These are phyloP conservation scores for Eucalyptus marginata DNA, from an alignment of 345 rosid species.

Conservation along the genomic window DNA sequence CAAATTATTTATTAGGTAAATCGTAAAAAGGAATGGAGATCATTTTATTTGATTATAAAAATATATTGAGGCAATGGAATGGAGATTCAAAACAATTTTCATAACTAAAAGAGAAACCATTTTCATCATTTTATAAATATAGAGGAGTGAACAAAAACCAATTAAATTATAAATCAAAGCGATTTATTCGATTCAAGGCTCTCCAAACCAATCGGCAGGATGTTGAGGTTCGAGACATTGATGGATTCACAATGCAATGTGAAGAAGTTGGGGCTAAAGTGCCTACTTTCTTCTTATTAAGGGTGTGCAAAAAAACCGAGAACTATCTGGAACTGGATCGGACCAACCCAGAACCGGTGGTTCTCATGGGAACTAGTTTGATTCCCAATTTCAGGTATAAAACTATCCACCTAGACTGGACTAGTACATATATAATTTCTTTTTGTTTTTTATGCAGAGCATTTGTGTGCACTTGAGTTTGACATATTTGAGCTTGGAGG, in stretches of 20 bases:
- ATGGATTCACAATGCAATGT: no score
- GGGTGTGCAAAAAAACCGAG: rapidly evolving
- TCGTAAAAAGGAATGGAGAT: no score
- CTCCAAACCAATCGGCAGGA: no score
- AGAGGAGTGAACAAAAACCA: no score
- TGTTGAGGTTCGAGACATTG: no score
- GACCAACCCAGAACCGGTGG: rapidly evolving
- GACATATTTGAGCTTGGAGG: no score
- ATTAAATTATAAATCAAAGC: no score
- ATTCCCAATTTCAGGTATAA: rapidly evolving
- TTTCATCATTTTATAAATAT: no score
- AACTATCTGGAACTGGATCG: rapidly evolving
- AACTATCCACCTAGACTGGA: rapidly evolving
- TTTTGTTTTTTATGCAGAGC: rapidly evolving
- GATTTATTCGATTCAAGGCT: no score
- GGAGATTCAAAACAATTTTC: rapidly evolving
- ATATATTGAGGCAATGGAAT: neutral
- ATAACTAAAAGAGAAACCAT: no score
- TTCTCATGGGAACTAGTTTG: rapidly evolving
- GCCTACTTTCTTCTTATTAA: rapidly evolving
- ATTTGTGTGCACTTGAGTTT: rapidly evolving
- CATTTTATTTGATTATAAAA: neutral
- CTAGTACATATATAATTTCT: no score
- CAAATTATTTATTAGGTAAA: neutral
- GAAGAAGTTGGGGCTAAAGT: no score